phyloP scores from a whole-genome alignment of 2,329 filamentous ascomycete genomes.

The Ophiostoma pallidulum region DNA sequence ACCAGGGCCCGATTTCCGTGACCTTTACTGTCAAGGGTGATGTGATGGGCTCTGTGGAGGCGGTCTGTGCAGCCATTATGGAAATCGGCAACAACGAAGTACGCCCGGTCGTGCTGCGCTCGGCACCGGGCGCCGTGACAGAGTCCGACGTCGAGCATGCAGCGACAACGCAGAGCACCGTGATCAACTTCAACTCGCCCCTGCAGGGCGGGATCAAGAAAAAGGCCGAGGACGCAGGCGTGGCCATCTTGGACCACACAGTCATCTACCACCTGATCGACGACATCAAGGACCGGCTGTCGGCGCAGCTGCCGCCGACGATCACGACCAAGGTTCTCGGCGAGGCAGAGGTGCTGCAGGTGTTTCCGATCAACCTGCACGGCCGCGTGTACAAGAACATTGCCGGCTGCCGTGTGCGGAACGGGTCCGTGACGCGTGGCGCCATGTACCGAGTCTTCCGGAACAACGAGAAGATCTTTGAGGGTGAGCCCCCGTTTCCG shows the following conservation, averaged over 20 bases:
- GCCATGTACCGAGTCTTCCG: conserved; percentile 64
- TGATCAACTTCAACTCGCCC: conserved; percentile 78
- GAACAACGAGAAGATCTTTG: conserved; percentile 60
- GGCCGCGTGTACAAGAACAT: conserved; percentile 62
- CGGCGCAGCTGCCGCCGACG: conserved; percentile 56
- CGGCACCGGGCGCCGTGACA: conserved; percentile 65
- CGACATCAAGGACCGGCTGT: conserved; percentile 59
- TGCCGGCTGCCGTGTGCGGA: conserved; percentile 80
- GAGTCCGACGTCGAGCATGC: conserved; percentile 90
- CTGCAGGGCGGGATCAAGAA: conserved; percentile 58
- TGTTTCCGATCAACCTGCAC: conserved; percentile 77
- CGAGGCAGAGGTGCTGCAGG: conserved; percentile 74
- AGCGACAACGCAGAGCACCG: conserved; percentile 60
- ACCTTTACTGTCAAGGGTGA: conserved; percentile 88
- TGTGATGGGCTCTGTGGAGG: conserved; percentile 88
- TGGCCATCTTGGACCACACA: conserved; percentile 74
- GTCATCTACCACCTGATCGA: conserved; percentile 77
- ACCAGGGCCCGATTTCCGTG: conserved; percentile 43
- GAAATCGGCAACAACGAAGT: conserved; percentile 81
- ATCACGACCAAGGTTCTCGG: conserved; percentile 65
- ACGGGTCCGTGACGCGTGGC: conserved; percentile 59
- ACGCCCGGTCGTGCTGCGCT: conserved; percentile 63
- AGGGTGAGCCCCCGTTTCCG: conserved; percentile 51
- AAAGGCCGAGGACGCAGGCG: conserved; percentile 60
- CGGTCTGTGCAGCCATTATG: conserved; percentile 66